Evolutionary conservation across 495 filamentous ascomycete species (phyloP), one percentile per base, ranked within the genome.

Genomic region (Cryomyces minteri): DNA sequence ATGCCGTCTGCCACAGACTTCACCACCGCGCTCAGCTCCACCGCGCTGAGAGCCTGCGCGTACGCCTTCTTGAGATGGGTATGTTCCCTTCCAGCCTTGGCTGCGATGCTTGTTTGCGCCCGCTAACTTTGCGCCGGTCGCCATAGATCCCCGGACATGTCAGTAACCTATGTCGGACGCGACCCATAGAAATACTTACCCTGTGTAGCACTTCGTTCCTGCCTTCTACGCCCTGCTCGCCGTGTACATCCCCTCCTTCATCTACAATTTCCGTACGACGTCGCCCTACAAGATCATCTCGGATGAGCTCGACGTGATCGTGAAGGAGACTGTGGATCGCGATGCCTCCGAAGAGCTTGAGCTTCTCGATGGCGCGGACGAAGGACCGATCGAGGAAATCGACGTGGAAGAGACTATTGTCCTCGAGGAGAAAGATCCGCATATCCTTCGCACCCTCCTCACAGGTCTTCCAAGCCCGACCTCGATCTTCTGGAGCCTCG

Each of bases 51-150:
- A 43, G 28, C 76, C 1, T 46, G 67, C 9, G 66, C 72, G 45
- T 90, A 80, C 56, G 51, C 87, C 46, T 94, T 95, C 58, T 64
- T 95, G 28, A 69, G 90, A 76, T 94, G 85, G 86, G 86, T 93
- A 68, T 51, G 67, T 31, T 45, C 42, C 34, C 42, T 14, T 6
- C 28, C 39, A 8, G 48, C 6, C 28, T 6, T 11, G 31, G n/a
- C 37, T 45, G 38, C n/a, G 7, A 40, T 50, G 34, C 51, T 39
- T 18, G 18, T 25, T 25, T 25, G 18, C 18, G 18, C 18, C 18
- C 18, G 18, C 18, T 25, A 2, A 11, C 11, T n/a, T 46, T 5
- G 48, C 30, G 18, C 18, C 18, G 18, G 18, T 25, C 18, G 18
- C 18, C 18, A 25, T 44, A 82, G 77, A 77, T 81, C 44, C 79